phyloP scores from a whole-genome alignment of 352 stramenopile species.

The Vaucheria bursata region DNA sequence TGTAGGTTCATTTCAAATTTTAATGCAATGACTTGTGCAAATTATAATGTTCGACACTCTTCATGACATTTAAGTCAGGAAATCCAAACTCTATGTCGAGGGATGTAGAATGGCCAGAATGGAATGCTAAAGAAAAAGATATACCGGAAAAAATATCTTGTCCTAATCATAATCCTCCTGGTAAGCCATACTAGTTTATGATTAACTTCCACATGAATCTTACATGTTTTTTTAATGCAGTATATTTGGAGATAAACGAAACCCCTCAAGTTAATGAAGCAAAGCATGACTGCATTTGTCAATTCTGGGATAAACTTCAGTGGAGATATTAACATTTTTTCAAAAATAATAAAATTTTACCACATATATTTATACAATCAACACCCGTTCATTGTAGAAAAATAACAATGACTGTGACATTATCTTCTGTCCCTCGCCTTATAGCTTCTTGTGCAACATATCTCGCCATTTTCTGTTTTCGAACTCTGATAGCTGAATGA shows the following conservation, averaged over 20 bases:
- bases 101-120: no score
- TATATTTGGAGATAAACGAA: not conserved
- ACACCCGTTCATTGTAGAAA: slow-evolving; percentile 55
- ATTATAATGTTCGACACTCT: no score
- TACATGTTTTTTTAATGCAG: no score
- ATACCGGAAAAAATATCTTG: no score
- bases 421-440: slow-evolving; percentile 74
- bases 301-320: slow-evolving; percentile 43
- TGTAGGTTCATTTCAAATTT: not conserved
- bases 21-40: not conserved
- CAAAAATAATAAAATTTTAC: no score
- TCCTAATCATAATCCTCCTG: no score
- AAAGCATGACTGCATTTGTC: slow-evolving; percentile 28
- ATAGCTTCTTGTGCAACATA: slow-evolving; percentile 80
- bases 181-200: no score
- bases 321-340: slow-evolving; percentile 30
- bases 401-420: slow-evolving; percentile 76
- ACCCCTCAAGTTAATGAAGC: not conserved
- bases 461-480: slow-evolving; percentile 78
- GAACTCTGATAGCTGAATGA: slow-evolving; percentile 65
- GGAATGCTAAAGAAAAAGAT: no score
- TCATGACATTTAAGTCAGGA: no score
- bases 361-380: no score
- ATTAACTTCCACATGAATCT: no score
- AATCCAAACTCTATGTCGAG: no score